Percentiles rank a stretch among this genome's conserved stretches.
Evolutionary conservation across 805 yeast genomes (phyloP).

Genomic region (Starmerella asiatica): DNA sequence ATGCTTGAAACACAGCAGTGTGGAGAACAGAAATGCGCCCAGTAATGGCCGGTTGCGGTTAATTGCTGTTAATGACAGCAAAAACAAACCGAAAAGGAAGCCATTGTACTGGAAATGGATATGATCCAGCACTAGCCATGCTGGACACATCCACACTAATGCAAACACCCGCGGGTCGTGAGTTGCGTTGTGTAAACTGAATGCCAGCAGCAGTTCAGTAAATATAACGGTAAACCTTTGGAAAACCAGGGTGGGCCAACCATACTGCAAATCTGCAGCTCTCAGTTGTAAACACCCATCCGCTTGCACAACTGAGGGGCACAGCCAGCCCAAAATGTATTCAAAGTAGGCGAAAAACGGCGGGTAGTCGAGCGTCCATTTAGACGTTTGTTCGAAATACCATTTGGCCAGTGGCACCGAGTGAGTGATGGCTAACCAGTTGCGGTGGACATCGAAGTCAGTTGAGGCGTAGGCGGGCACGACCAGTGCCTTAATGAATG

Average conservation of each 20-base stretch:
- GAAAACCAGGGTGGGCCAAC: slow-evolving; percentile 65
- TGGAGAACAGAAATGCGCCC: slow-evolving; percentile 52
- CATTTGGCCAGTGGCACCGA: slow-evolving; percentile 61
- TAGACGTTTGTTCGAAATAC: slow-evolving; percentile 69
- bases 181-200: slow-evolving; percentile 14
- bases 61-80: slow-evolving; percentile 62
- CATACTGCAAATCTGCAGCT: slow-evolving; percentile 45
- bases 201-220: slow-evolving; percentile 59
- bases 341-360: slow-evolving; percentile 97
- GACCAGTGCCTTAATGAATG: slow-evolving; percentile 33
- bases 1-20: slow-evolving; percentile 82
- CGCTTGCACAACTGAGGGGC: slow-evolving; percentile 43
- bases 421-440: slow-evolving; percentile 88
- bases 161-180: slow-evolving; percentile 60
- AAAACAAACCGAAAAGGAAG: slow-evolving; percentile 71
- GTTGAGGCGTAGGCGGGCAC: slow-evolving; percentile 80
- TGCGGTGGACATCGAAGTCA: slow-evolving; percentile 93
- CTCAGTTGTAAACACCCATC: slow-evolving; percentile 74
- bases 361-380: slow-evolving; percentile 96
- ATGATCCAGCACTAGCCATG: slow-evolving; percentile 79
- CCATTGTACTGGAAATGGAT: slow-evolving; percentile 97
- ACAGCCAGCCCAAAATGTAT: slow-evolving; percentile 58
- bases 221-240: slow-evolving; percentile 71
- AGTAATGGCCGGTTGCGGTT: slow-evolving; percentile 40
- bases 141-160: slow-evolving; percentile 77